A percentile compares a stretch with the other conserved stretches of the same genome.
phyloP scores from a whole-genome alignment of 441 rosid genomes.

The Biscutella laevigata region DNA sequence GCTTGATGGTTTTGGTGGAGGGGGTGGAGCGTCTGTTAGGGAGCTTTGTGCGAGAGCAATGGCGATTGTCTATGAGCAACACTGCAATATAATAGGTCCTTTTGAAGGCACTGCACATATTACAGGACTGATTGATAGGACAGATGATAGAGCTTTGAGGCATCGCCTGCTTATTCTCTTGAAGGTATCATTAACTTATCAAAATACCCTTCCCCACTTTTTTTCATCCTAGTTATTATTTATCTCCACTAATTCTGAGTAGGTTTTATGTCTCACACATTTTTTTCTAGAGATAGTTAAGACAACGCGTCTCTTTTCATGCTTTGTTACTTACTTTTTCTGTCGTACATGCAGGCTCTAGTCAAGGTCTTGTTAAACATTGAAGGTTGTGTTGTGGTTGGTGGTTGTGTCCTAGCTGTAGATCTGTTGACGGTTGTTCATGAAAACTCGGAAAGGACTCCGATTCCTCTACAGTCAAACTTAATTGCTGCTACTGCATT shows the following conservation, averaged over 20 bases:
- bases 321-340: slow-evolving; percentile 12
- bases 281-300: background rate
- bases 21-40: slow-evolving; percentile 94
- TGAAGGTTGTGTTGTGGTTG: slow-evolving; percentile 93
- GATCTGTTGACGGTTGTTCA: slow-evolving; percentile 91
- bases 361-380: slow-evolving; percentile 90
- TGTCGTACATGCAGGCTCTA: slow-evolving; percentile 54
- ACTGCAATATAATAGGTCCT: slow-evolving; percentile 67
- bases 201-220: background rate
- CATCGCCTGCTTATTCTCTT: slow-evolving; percentile 90
- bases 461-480: slow-evolving; percentile 94
- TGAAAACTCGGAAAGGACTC: slow-evolving; percentile 96
- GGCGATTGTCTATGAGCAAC: slow-evolving; percentile 98
- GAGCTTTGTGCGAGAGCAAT: slow-evolving; percentile 99
- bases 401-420: slow-evolving; percentile 94
- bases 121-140: slow-evolving; percentile 92
- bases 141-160: slow-evolving; percentile 96
- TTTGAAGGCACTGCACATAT: slow-evolving; percentile 97
- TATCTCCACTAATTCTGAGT: background rate
- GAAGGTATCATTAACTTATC: slow-evolving; percentile 47
- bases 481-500: slow-evolving; percentile 97
- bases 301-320: slow-evolving; percentile 15
- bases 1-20: slow-evolving; percentile 99
- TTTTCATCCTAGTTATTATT: background rate
- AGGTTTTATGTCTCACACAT: slow-evolving; percentile 1